phyloP scores from a whole-genome alignment of 768 basidiomycete species.

The Serpula lacrymans region DNA sequence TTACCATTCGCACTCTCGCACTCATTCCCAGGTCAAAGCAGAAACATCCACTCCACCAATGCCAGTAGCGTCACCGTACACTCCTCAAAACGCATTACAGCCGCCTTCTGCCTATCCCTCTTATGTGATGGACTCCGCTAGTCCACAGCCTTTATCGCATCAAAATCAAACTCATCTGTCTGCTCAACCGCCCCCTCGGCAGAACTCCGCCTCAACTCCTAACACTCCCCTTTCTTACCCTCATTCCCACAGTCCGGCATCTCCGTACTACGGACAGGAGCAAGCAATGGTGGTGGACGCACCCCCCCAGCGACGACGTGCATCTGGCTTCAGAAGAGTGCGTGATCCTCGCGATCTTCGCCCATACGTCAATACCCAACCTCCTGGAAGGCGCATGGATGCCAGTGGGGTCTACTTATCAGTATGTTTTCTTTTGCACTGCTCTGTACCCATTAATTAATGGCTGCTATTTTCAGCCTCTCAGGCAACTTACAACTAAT shows the following conservation, averaged over 20 bases:
- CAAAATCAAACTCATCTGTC: constrained; percentile 51
- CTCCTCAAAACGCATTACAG: constrained; percentile 44
- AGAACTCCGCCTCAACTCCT: constrained; percentile 63
- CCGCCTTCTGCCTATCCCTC: constrained; percentile 41
- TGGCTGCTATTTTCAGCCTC: constrained; percentile 35
- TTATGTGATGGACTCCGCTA: constrained; percentile 64
- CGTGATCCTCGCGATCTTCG: constrained; percentile 74
- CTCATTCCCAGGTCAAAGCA: constrained; percentile 53
- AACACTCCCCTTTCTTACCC: constrained; percentile 70
- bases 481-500: constrained; percentile 75
- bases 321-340: constrained; percentile 76
- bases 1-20: constrained; percentile 56
- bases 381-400: constrained; percentile 72
- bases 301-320: constrained; percentile 52
- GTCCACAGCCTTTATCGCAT: constrained; percentile 51
- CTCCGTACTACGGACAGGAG: constrained; percentile 59
- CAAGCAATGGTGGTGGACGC: constrained; percentile 73
- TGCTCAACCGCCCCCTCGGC: constrained; percentile 45
- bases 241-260: constrained; percentile 47
- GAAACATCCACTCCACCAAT: constrained; percentile 48
- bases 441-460: constrained; percentile 1
- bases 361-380: constrained; percentile 63
- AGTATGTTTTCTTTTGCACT: constrained; percentile 45
- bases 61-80: constrained; percentile 47
- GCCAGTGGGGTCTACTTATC: constrained; percentile 74